Evolutionary conservation across 2,329 filamentous ascomycete genomes (phyloP).

Genomic region (Beauveria brongniartii): DNA sequence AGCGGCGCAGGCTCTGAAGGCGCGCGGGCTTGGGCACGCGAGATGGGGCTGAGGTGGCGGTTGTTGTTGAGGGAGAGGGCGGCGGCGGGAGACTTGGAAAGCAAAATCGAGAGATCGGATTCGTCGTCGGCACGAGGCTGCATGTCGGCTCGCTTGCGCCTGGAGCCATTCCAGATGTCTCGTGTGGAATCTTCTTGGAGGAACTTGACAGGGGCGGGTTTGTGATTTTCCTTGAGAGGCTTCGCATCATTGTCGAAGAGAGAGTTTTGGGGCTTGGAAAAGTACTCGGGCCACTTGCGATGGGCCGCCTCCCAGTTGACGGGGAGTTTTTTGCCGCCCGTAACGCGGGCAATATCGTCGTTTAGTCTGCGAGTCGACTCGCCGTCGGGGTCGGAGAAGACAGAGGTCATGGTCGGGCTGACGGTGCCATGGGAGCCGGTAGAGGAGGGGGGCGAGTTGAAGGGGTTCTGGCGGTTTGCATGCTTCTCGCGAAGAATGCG

Average conservation of each 20-base stretch:
- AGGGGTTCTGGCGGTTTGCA: slow-evolving; percentile 45
- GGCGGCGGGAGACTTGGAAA: slow-evolving; percentile 31
- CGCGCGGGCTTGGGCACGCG: slow-evolving; percentile 26
- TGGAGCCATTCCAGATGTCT: slow-evolving; percentile 30
- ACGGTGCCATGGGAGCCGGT: slow-evolving; percentile 50
- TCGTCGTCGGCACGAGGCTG: slow-evolving; percentile 46
- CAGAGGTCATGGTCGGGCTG: slow-evolving; percentile 43
- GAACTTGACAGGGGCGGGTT: slow-evolving; percentile 25
- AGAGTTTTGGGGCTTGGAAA: slow-evolving; percentile 30
- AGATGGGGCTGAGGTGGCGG: slow-evolving; percentile 30
- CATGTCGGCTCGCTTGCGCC: slow-evolving; percentile 40
- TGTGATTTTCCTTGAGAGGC: slow-evolving; percentile 39
- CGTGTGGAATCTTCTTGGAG: slow-evolving; percentile 33
- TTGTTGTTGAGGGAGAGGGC: slow-evolving; percentile 21
- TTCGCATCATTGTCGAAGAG: slow-evolving; percentile 25
- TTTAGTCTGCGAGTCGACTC: slow-evolving; percentile 45
- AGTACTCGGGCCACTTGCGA: slow-evolving; percentile 46
- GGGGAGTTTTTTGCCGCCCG: slow-evolving; percentile 29
- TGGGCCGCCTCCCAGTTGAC: slow-evolving; percentile 38
- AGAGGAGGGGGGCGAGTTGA: slow-evolving; percentile 50
- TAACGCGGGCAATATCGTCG: slow-evolving; percentile 39
- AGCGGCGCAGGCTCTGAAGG: slow-evolving; percentile 21
- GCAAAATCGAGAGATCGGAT: slow-evolving; percentile 39
- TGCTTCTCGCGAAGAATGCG: slow-evolving; percentile 45
- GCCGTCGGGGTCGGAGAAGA: slow-evolving; percentile 45